Base-by-base conservation (phyloP, 2,329 filamentous ascomycete species). In the Alternaria incomplexa region DNA sequence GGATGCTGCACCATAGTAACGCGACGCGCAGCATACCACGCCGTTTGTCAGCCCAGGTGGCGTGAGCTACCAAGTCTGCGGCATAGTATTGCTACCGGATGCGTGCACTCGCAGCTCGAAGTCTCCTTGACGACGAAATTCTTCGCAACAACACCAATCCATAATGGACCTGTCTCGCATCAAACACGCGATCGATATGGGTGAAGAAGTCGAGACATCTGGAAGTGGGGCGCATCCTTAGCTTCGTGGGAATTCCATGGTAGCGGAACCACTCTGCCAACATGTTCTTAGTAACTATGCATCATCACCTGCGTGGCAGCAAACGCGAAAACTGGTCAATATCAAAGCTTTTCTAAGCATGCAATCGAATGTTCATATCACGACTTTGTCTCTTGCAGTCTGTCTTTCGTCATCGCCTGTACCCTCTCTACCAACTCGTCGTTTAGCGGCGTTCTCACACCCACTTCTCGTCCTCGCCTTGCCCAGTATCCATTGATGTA, bases 1-100 rank as follows among this genome's bases (percentile, higher is more conserved):
- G 50, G 47, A 56, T 17, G 40, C 43, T 54, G 61, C 57, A 67
- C 55, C 48, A 59, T 43, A 56, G 64, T 61, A 67, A 66, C 59
- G 61, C 64, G 56, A 67, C 54, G 55, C 58, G 65, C 57, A 57
- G 55, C 48, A 58, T 64, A 56, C 32, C 54, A 64, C 46, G 60
- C 59, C 40, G 44, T 54, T 57, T 60, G 62, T 73, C 66, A 70
- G 65, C 57, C 53, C 65, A 70, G 63, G 57, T 67, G 67, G 70
- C 70, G 70, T 72, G 70, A 72, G 65, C 51, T 32, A 30, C 17
- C 10, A 50, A 40, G 52, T 17, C 43, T 6, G 22, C 20, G 54
- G 55, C 40, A 50, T 56, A 23, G 28, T 45, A 6, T 10, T 17
- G 20, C 17, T 26, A 40, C 46, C 53, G 13, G 23, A 57, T 26